A percentile compares a stretch with the other conserved stretches of the same genome.
These are phyloP conservation scores for Fraxinus paxiana DNA, from an alignment of 305 asterid species.

Conservation along the genomic window DNA sequence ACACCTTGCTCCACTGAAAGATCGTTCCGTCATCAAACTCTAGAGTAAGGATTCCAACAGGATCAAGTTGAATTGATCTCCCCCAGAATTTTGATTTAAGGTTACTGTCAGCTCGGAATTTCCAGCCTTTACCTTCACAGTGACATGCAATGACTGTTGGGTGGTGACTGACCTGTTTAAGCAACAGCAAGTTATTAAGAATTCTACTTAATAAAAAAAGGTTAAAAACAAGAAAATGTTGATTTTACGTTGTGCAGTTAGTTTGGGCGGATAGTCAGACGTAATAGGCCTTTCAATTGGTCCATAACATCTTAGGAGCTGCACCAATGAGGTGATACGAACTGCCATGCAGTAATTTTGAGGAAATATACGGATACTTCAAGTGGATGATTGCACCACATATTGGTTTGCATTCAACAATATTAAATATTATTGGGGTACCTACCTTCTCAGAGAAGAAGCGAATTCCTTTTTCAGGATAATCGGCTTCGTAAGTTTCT, in stretches of 20 bases:
- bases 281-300: not conserved
- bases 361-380: not conserved
- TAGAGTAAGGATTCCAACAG: not conserved
- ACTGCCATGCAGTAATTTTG: not conserved
- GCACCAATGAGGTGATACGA: not conserved
- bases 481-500: conserved; percentile 95
- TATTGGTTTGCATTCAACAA: not conserved
- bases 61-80: not conserved
- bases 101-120: not conserved
- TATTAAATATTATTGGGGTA: not conserved
- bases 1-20: not conserved
- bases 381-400: not conserved
- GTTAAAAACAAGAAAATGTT: not conserved
- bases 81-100: not conserved
- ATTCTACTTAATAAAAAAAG: not conserved
- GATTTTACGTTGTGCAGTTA: not conserved
- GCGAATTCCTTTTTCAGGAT: conserved; percentile 79
- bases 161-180: not conserved
- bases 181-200: not conserved
- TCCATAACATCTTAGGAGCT: not conserved
- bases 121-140: conserved; percentile 39
- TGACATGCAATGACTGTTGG: conserved; percentile 54
- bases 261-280: conserved; percentile 22
- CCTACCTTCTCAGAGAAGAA: conserved; percentile 88
- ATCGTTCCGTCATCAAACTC: not conserved